Evolutionary conservation across 2,329 filamentous ascomycete genomes (phyloP), one percentile per base, ranked within the genome.

Genomic region (Talaromyces sp.): DNA sequence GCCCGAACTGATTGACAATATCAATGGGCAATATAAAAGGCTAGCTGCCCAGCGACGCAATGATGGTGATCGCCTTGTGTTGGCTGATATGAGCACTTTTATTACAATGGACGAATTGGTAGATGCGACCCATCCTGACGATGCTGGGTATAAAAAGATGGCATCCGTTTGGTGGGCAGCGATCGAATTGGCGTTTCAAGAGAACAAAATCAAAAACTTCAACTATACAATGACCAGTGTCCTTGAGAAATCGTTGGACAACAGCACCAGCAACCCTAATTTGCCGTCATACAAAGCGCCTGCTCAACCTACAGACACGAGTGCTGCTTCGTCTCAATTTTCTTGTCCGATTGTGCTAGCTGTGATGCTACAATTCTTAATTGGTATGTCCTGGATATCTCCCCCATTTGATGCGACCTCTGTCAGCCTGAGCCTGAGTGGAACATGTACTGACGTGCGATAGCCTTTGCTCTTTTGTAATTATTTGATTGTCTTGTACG

Each of bases 131-230:
- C 66, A 69, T 17, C 66, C 65, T 1, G 56, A 50, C 17, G 63
- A 61, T 13, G 3, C 33, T 2, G 66, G 65, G 10, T 69, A 69
- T n/a, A 42, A 47, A 17, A 47, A 57, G 27, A 69, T 69, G 66
- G 65, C 65, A 10, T 54, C 55, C 1, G 61, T 68, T 0, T 69
- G 66, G 66, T 67, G 62, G 58, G 58, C 54, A 4, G 65, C 64
- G 1, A 57, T 68, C 9, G 35, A 55, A 13, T 43, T 55, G 8
- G 65, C 65, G 0, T 47, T 62, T 17, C 40, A 19, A 0, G 56
- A 66, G 37, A 50, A 52, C 1, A 50, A 62, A 33, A 27, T 64
- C 9, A 46, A 57, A 20, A 35, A 45, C 1, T 51, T 48, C 47
- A 51, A 51, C 37, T 55, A 51, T 27, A 51, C 52, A 1, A 33